Base-by-base conservation (phyloP, 768 basidiomycete genomes). In the Russula vinacea region DNA sequence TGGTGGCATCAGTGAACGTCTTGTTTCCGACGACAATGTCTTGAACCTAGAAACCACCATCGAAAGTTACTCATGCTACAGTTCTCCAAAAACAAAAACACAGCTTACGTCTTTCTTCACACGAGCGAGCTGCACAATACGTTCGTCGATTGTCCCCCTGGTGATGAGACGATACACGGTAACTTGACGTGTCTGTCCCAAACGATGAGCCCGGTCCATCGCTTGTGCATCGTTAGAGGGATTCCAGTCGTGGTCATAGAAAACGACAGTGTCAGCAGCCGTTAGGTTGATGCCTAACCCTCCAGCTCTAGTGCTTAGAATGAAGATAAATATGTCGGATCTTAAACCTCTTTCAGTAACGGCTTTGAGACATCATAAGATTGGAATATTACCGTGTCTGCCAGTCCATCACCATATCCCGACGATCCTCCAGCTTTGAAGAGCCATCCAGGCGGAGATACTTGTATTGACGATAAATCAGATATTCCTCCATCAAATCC, bases 371-470 rank as follows among this genome's bases (percentile, higher is more conserved):
- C 13, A 40, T 45, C 17, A 6, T 37, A 40, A 4, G 47, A 49
- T 75, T 83, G 35, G n/a, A 22, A 26, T 16, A 32, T 64, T 64
- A 94, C 94, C 92, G 86, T 44, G 94, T 96, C 75, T 99, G 97
- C 96, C 96, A 99, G 72, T 95, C 93, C 69, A 94, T 94, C 32
- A 99, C 97, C 97, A 99, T 98, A 74, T 98, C 97, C 62, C 97
- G 83, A 70, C 97, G 83, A 73, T 99, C 97, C 70, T 95, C 94
- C 58, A 99, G 81, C 69, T 95, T 94, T 33, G 94, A 96, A 1
- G 90, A 90, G 42, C 95, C 95, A 75, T 98, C 95, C 60, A 98
- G 77, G 42, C 95, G 84, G 19, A 97, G 78, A 72, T 98, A 97
- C 75, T 94, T 95, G 80, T 94, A 94, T 74, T 98, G 95, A 2